Percentiles rank a stretch among this genome's conserved stretches.
Conservation (phyloP, 129 eudicot genomes). For the Chrysanthemum lavandulifolium region DNA sequence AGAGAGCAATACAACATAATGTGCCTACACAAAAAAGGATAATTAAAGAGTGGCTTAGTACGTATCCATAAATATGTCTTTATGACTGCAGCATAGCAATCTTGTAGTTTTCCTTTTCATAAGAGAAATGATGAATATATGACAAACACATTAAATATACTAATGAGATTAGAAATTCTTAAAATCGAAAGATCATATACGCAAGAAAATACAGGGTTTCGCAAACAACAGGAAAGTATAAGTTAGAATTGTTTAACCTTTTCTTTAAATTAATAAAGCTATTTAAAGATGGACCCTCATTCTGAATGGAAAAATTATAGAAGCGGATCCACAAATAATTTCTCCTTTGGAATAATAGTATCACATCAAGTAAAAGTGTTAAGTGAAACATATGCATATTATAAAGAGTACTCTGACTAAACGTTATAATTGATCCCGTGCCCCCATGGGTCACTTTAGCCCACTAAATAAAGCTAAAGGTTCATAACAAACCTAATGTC, state of each 20-base stretch:
- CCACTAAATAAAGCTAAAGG: conserved; percentile 27
- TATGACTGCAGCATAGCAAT: no score
- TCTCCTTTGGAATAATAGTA: conserved; percentile 31
- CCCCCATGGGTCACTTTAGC: conserved; percentile 34
- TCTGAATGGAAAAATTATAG: conserved; percentile 18
- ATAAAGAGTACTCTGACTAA: conserved; percentile 14
- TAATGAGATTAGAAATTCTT: conserved; percentile 18
- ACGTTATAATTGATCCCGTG: conserved; percentile 24
- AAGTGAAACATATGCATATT: conserved; percentile 25
- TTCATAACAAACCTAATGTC: conserved; percentile 33
- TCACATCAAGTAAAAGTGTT: conserved; percentile 33
- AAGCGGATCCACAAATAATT: conserved; percentile 27
- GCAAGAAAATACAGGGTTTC: conserved; percentile 1
- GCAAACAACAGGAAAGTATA: conserved; percentile 15
- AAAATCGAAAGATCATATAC: conserved; percentile 14
- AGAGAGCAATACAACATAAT: conserved; percentile 78
- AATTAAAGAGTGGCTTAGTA: neutral
- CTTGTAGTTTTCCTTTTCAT: no score
- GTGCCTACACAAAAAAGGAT: conserved; percentile 52
- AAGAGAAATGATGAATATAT: neutral
- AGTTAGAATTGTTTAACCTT: neutral
- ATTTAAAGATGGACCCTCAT: neutral
- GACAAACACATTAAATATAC: conserved; percentile 6
- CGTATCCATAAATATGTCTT: no score
- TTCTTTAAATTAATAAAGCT: neutral